Conservation (phyloP, 305 asterid species). For the Salvia sclarea region DNA sequence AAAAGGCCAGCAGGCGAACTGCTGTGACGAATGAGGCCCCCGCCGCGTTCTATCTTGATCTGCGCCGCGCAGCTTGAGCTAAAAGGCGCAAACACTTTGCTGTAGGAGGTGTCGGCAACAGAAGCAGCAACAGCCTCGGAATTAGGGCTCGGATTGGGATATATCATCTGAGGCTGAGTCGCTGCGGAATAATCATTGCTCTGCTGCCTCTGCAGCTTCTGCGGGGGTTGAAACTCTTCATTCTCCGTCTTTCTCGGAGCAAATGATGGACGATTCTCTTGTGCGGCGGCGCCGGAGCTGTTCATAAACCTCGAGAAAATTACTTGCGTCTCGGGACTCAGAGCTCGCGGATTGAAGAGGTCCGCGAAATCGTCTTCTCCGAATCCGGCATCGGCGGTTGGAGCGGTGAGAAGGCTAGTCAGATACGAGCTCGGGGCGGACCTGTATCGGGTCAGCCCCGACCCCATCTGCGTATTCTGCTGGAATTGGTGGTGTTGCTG, state of each 20-base stretch:
- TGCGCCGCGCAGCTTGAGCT: slow-evolving; percentile 31
- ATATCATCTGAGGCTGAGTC: slow-evolving; percentile 39
- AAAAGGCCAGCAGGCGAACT: slow-evolving; percentile 89
- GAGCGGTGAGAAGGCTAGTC: slow-evolving; percentile 43
- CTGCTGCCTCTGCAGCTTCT: slow-evolving; percentile 35
- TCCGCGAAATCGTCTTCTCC: slow-evolving; percentile 60
- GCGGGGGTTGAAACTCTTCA: slow-evolving; percentile 28
- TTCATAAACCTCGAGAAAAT: slow-evolving; percentile 40
- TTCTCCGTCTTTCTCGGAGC: slow-evolving; percentile 39
- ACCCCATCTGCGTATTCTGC: slow-evolving; percentile 38
- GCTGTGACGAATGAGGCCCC: slow-evolving; percentile 67
- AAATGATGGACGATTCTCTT: slow-evolving; percentile 16
- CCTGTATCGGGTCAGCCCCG: slow-evolving; percentile 73
- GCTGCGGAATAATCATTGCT: slow-evolving; percentile 40
- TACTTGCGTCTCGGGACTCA: slow-evolving; percentile 40
- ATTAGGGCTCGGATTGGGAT: slow-evolving; percentile 38
- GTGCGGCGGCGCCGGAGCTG: neutral
- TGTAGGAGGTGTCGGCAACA: neutral
- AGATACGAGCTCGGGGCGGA: slow-evolving; percentile 93
- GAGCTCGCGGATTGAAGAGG: slow-evolving; percentile 45
- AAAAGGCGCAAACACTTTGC: slow-evolving; percentile 32
- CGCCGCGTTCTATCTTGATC: slow-evolving; percentile 41
- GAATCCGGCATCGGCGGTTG: slow-evolving; percentile 40
- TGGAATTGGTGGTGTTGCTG: slow-evolving; percentile 29
- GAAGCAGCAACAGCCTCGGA: slow-evolving; percentile 22